Percentiles rank a stretch among this genome's conserved stretches.
These are phyloP conservation scores for Dictyostelium discoideum DNA, from an alignment of 78 protist species.

Conservation along the genomic window DNA sequence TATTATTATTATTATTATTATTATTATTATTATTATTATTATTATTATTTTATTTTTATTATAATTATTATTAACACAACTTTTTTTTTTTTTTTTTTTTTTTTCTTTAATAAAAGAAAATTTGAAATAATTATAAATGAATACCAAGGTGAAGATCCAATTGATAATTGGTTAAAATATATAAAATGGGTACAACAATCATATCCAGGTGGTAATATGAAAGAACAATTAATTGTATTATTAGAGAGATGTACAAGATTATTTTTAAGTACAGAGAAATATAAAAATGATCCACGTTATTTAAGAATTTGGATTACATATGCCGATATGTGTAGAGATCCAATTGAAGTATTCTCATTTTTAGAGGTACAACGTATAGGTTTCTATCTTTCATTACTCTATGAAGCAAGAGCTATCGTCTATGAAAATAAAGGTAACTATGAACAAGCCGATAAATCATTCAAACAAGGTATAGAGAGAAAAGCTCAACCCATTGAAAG, in stretches of 20 bases:
- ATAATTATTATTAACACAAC: too few relatives aligned
- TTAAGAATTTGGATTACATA: constrained; percentile 73
- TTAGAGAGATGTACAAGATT: constrained; percentile 67
- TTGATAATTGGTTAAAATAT: constrained; percentile 70
- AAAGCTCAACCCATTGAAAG: constrained; percentile 61
- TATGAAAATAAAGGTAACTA: constrained; percentile 71
- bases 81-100: not conserved
- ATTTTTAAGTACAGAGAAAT: constrained; percentile 27
- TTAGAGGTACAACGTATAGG: constrained; percentile 56
- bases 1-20: too few relatives aligned
- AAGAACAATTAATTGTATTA: constrained; percentile 42
- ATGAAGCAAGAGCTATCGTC: constrained; percentile 80
- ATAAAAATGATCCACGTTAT: constrained; percentile 71
- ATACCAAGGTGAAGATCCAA: constrained; percentile 77
- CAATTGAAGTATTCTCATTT: constrained; percentile 67
- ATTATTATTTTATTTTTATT: not conserved
- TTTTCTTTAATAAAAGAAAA: not conserved
- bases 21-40: not conserved
- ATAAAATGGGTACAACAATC: constrained; percentile 80
- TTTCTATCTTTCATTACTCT: constrained; percentile 34
- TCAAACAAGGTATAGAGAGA: constrained; percentile 52
- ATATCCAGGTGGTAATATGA: constrained; percentile 69
- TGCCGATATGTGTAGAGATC: constrained; percentile 83
- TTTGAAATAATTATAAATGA: constrained; percentile 62
- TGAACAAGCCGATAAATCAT: constrained; percentile 63